Conservation (phyloP, 2,329 filamentous ascomycete genomes). For the Colletotrichum neosansevieriae region DNA sequence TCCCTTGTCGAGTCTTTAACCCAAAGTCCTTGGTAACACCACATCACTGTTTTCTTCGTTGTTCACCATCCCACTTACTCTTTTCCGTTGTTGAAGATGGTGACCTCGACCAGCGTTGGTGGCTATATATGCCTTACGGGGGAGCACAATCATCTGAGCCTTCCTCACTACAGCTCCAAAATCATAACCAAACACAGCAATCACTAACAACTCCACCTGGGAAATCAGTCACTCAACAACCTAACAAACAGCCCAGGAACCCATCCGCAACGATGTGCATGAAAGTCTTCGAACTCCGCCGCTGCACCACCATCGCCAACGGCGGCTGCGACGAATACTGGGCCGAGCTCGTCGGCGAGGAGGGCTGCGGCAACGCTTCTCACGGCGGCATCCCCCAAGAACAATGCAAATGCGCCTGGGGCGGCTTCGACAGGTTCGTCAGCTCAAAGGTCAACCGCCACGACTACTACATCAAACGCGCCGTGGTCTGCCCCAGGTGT, state of each 20-base stretch:
- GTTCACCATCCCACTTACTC: too few species aligned
- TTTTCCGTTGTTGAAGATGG: not conserved
- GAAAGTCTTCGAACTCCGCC: conserved; percentile 30
- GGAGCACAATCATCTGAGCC: not conserved
- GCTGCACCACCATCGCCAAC: conserved; percentile 1
- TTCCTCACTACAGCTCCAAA: not conserved
- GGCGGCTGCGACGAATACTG: conserved; percentile 36
- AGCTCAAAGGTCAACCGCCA: conserved; percentile 17
- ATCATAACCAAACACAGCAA: not conserved
- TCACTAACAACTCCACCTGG: not conserved
- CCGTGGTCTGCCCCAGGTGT: conserved; percentile 19
- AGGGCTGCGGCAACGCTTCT: conserved; percentile 9
- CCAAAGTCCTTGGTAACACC: not conserved
- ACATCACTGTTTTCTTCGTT: not conserved
- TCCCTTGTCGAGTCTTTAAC: not conserved
- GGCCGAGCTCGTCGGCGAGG: conserved; percentile 17
- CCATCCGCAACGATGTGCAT: conserved; percentile 22
- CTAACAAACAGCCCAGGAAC: not conserved
- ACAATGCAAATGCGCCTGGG: conserved; percentile 24
- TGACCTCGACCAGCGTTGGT: not conserved
- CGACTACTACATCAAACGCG: conserved; percentile 6
- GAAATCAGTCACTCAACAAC: not conserved
- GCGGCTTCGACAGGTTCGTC: conserved; percentile 22
- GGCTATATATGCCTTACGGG: not conserved
- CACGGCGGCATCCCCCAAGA: conserved; percentile 14